These are phyloP conservation scores for Neoboletus subvelutipes DNA, from an alignment of 768 basidiomycete genomes.

Conservation along the genomic window DNA sequence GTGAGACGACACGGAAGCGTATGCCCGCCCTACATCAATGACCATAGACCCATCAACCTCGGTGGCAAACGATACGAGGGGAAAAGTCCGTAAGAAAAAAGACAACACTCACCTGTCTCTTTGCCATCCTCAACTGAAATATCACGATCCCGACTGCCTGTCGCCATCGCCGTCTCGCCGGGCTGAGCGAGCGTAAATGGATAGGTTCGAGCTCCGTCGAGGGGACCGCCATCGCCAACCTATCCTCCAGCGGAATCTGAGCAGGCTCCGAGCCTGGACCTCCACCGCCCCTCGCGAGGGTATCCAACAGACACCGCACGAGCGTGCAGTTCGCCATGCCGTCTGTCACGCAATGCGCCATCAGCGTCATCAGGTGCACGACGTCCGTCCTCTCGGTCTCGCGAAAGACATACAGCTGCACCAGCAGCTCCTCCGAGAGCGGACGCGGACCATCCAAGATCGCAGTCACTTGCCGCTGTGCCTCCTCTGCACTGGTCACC, in stretches of 20 bases:
- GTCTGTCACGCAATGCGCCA: constrained; percentile 53
- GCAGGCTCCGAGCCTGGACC: not conserved
- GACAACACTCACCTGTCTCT: constrained; percentile 34
- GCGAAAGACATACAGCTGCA: constrained; percentile 42
- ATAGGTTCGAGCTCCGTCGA: constrained; percentile 39
- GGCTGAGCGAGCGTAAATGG: constrained; percentile 27
- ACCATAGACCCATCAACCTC: not conserved
- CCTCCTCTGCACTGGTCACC: constrained; percentile 38
- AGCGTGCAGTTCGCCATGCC: constrained; percentile 44
- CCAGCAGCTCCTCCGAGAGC: constrained; percentile 44
- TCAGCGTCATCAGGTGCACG: constrained; percentile 43
- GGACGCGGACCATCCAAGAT: constrained; percentile 35
- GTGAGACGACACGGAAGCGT: constrained; percentile 48
- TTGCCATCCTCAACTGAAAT: constrained; percentile 31
- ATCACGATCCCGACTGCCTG: constrained; percentile 42
- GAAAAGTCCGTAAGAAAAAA: not conserved
- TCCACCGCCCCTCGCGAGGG: constrained; percentile 28
- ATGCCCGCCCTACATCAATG: constrained; percentile 50
- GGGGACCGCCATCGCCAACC: constrained; percentile 42
- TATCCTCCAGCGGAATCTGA: constrained; percentile 34
- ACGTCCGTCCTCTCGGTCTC: constrained; percentile 33
- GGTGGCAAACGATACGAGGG: not conserved
- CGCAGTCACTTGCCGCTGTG: constrained; percentile 24
- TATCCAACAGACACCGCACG: constrained; percentile 45
- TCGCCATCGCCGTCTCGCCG: constrained; percentile 45